phyloP scores from a whole-genome alignment of 129 eudicot genomes.

The Artemisia tridentata region DNA sequence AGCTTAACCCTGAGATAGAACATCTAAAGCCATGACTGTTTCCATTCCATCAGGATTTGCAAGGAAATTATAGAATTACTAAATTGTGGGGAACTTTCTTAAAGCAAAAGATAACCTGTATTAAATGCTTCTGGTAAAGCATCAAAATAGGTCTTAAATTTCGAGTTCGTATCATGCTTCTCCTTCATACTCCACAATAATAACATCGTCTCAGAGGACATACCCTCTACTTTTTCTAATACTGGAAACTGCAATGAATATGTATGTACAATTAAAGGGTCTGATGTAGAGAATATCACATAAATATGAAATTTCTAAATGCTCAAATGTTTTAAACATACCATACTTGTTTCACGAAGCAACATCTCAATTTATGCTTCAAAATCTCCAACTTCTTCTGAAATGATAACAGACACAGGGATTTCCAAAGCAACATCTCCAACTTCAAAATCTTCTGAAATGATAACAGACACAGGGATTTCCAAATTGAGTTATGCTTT shows the following conservation, averaged over 20 bases:
- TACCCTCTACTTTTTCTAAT: conserved; percentile 59
- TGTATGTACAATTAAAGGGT: neutral
- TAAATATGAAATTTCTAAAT: neutral
- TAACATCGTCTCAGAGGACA: conserved; percentile 80
- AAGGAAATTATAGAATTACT: neutral
- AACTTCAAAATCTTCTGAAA: conserved; percentile 56
- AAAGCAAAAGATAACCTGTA: conserved; percentile 49
- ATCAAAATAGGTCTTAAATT: conserved; percentile 65
- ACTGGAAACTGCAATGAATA: conserved; percentile 49
- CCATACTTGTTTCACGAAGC: conserved; percentile 74
- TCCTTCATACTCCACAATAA: conserved; percentile 99
- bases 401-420: conserved; percentile 67
- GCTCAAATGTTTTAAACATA: conserved; percentile 19
- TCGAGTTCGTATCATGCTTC: conserved; percentile 63
- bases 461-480: no score
- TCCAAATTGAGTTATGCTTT: no score
- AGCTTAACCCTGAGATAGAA: conserved; percentile 66
- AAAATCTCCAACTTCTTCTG: conserved; percentile 59
- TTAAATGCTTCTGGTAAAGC: conserved; percentile 69
- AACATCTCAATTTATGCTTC: no score
- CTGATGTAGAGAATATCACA: neutral
- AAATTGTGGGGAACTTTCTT: neutral
- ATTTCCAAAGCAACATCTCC: conserved; percentile 87
- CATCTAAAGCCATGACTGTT: no score
- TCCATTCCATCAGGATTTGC: no score